Evolutionary conservation across 352 stramenopile genomes (phyloP), one percentile per base, ranked within the genome.

Genomic region (Pythium volutum): DNA sequence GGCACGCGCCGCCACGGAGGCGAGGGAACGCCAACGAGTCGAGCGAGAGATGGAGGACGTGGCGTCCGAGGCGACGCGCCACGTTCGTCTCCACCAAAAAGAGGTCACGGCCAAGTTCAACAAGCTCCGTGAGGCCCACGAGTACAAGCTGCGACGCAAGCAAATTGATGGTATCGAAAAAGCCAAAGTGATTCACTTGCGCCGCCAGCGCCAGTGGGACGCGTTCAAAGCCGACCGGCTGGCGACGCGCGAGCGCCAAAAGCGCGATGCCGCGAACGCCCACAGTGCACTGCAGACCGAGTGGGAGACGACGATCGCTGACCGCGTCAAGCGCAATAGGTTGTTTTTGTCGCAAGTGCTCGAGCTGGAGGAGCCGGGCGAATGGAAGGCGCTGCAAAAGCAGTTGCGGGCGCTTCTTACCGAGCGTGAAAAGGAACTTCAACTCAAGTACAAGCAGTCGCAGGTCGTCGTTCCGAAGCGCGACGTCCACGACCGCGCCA

Each of bases 141-240:
- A 83, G 12, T 74, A 75, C 45, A 76, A 74, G 34, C 62, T 74
- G 33, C 67, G 72, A 25, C 79, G 76, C 26, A 70, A 75, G 23
- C 64, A 69, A 22, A 77, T 90, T 36, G 82, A 90, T 33, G 71
- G 46, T 7, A 29, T 73, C 1, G 77, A 91, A 55, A 91, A 89
- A 39, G 65, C 79, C 20, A 89, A 88, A 42, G 74, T 88, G 23
- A 46, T 87, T 14, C 75, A 63, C n/a, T 55, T 79, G 42, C 66
- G 70, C 18, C 75, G 82, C 0, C 75, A 88, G 47, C 76, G 80
- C 2, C 66, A 84, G 49, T 89, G 82, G 80, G 77, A 87, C 10
- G 67, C 65, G 14, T 87, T 89, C 34, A 79, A 85, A 48, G 50
- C 27, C 7, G 62, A 74, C 6, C 67, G 70, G 5, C 47, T 78